These are phyloP conservation scores for Gymnopus androsaceus DNA, from an alignment of 1,284 basidiomycete species.

Conservation along the genomic window DNA sequence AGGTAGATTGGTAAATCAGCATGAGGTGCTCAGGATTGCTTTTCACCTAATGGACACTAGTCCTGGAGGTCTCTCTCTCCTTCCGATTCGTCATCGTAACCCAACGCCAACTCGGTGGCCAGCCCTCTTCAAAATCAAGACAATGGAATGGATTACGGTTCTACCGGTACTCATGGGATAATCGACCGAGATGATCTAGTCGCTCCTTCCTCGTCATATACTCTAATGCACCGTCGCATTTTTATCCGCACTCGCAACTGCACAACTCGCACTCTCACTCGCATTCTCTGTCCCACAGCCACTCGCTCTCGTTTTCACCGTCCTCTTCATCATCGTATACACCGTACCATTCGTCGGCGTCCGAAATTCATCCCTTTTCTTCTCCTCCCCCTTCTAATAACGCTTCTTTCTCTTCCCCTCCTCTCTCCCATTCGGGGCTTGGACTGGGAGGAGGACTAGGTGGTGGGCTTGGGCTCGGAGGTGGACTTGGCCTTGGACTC, in stretches of 20 bases:
- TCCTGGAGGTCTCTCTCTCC: constrained; percentile 3
- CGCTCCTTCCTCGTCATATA: constrained; percentile 39
- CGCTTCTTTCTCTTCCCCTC: constrained; percentile 47
- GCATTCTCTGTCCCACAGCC: neutral
- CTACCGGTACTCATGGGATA: too few relatives aligned
- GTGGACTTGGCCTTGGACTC: too few relatives aligned
- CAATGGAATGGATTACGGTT: too few relatives aligned
- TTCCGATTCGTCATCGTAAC: constrained; percentile 32
- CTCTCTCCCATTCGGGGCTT: too few relatives aligned
- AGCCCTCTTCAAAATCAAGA: neutral
- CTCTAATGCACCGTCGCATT: neutral
- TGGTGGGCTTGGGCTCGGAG: constrained; percentile 58
- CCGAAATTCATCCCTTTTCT: constrained; percentile 36
- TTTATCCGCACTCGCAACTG: too few relatives aligned
- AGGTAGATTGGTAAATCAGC: constrained; percentile 83
- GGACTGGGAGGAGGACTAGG: too few relatives aligned
- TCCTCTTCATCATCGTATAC: neutral
- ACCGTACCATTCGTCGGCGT: too few relatives aligned
- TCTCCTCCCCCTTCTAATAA: too few relatives aligned
- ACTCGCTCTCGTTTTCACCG: neutral
- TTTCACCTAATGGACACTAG: constrained; percentile 69
- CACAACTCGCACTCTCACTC: neutral
- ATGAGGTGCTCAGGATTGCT: constrained; percentile 81
- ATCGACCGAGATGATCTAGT: constrained; percentile 81
- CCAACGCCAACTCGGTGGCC: constrained; percentile 42